Evolutionary conservation across 768 basidiomycete genomes (phyloP).

Genomic region (Russula griseocarnosa): DNA sequence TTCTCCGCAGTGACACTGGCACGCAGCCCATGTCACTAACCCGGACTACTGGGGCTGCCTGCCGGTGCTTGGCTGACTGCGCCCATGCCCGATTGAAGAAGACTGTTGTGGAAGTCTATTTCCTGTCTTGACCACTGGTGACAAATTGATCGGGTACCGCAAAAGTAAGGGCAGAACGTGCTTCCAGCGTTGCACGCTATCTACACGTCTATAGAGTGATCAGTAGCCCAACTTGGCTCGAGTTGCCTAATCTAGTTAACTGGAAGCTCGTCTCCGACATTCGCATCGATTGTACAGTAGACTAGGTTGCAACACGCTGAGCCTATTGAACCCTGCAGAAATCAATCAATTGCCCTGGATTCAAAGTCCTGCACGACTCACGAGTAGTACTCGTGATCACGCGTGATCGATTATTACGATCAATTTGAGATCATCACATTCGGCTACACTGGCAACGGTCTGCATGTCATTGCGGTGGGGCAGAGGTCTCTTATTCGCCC

Average conservation of each 20-base stretch:
- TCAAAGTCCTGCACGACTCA: not conserved
- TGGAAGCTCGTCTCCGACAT: constrained; percentile 4
- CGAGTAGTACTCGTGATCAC: not conserved
- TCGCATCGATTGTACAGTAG: not conserved
- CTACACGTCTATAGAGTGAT: not conserved
- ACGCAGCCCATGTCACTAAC: not conserved
- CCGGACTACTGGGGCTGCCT: not conserved
- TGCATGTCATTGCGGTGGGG: not conserved
- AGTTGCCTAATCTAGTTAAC: not conserved
- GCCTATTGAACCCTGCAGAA: not conserved
- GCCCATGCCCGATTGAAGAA: constrained; percentile 3
- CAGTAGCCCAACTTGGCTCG: not conserved
- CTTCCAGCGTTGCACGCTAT: constrained; percentile 12
- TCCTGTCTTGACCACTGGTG: not conserved
- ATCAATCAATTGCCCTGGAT: not conserved
- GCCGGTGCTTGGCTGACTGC: constrained; percentile 11
- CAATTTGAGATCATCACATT: not conserved
- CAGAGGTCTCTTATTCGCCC: not conserved
- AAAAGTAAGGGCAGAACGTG: constrained; percentile 19
- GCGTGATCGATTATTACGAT: not conserved
- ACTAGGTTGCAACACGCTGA: too few species aligned
- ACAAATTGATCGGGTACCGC: constrained; percentile 1
- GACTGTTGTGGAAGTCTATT: not conserved
- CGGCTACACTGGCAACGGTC: not conserved
- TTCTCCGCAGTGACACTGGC: constrained; percentile 1